These are phyloP conservation scores for Carnegiea gigantea DNA, from an alignment of 179 eudicot genomes.

Conservation along the genomic window DNA sequence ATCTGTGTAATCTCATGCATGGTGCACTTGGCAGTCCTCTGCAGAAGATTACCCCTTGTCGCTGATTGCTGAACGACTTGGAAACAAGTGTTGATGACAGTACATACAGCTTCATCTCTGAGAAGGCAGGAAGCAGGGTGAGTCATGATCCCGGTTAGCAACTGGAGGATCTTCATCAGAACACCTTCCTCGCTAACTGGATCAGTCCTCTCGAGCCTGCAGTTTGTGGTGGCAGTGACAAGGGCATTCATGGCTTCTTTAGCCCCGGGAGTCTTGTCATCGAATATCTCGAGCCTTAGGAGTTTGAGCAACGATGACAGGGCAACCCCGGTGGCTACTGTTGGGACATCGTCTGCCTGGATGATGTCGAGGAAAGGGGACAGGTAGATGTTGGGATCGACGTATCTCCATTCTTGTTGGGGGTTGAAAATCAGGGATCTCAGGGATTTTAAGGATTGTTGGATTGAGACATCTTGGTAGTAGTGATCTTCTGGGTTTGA, in stretches of 20 bases:
- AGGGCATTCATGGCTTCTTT: slow-evolving; percentile 53
- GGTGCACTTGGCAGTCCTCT: slow-evolving; percentile 55
- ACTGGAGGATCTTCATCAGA: slow-evolving; percentile 66
- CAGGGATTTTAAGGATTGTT: slow-evolving; percentile 65
- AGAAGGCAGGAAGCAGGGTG: slow-evolving; percentile 61
- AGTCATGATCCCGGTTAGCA: slow-evolving; percentile 51
- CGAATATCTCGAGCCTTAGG: slow-evolving; percentile 54
- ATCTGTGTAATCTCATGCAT: slow-evolving; percentile 84
- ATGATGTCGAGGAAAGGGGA: slow-evolving; percentile 82
- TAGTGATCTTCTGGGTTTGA: slow-evolving; percentile 43
- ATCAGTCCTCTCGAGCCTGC: slow-evolving; percentile 69
- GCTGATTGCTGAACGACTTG: slow-evolving; percentile 78
- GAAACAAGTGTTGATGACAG: slow-evolving; percentile 72
- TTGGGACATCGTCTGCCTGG: slow-evolving; percentile 77
- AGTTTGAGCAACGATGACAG: slow-evolving; percentile 68
- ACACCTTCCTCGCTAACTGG: slow-evolving; percentile 60
- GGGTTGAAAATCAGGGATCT: slow-evolving; percentile 72
- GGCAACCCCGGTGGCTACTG: slow-evolving; percentile 69
- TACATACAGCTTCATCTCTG: slow-evolving; percentile 71
- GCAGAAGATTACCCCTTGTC: slow-evolving; percentile 62
- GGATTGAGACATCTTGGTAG: slow-evolving; percentile 41
- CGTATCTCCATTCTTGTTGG: slow-evolving; percentile 69
- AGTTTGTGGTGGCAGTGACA: slow-evolving; percentile 63
- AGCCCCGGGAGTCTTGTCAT: slow-evolving; percentile 72
- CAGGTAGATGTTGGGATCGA: slow-evolving; percentile 73